Evolutionary conservation across 2,329 filamentous ascomycete species (phyloP).

Genomic region (Ambrosiella xylebori): DNA sequence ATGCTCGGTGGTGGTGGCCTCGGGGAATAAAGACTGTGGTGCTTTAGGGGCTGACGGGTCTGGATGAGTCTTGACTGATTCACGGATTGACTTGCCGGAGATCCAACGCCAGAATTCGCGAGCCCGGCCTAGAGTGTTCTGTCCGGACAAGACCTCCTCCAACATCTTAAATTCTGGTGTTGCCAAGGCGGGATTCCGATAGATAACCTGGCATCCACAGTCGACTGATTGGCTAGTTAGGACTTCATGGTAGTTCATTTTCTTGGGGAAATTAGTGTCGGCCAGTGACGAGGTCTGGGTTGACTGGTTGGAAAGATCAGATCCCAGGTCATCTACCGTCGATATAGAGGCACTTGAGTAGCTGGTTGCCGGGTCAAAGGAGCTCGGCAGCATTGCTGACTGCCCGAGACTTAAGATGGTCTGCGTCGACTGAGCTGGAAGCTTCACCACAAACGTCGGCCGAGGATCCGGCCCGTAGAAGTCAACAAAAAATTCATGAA

Average conservation of each 20-base stretch:
- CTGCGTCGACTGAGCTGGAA: neutral
- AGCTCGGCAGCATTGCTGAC: neutral
- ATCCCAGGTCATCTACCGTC: slow-evolving; percentile 8
- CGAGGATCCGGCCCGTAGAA: slow-evolving; percentile 26
- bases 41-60: neutral
- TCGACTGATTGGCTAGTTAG: neutral
- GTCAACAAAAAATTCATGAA: slow-evolving; percentile 19
- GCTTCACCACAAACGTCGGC: slow-evolving; percentile 23
- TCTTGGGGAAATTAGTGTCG: neutral
- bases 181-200: slow-evolving; percentile 20
- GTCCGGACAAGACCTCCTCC: slow-evolving; percentile 13
- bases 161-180: slow-evolving; percentile 19
- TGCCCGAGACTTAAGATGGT: neutral
- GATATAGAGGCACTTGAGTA: slow-evolving; percentile 6
- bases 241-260: neutral
- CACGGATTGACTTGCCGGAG: neutral
- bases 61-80: neutral
- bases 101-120: slow-evolving; percentile 25
- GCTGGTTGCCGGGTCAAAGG: neutral
- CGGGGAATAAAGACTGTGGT: slow-evolving; percentile 16
- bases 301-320: slow-evolving; percentile 2
- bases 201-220: slow-evolving; percentile 15
- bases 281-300: slow-evolving; percentile 7
- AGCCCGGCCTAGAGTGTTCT: neutral
- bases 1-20: slow-evolving; percentile 15